These are phyloP conservation scores for Crithidia sp. DNA, from an alignment of 208 protist genomes.

Conservation along the genomic window DNA sequence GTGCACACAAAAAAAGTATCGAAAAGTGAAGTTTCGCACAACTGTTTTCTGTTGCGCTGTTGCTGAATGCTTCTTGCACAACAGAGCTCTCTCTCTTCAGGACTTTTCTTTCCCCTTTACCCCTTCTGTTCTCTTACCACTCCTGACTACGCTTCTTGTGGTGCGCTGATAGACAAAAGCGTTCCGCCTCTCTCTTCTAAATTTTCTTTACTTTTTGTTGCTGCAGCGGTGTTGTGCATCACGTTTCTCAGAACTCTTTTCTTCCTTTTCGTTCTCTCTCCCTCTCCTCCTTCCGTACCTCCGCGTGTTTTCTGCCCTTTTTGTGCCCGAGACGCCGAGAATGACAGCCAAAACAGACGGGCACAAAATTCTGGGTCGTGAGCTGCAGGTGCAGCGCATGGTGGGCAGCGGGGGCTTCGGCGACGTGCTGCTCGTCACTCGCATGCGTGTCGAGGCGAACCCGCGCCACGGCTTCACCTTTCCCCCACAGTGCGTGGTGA, in stretches of 20 bases:
- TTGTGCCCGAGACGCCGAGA: background rate
- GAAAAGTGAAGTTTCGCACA: too few relatives aligned
- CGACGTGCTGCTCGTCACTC: slow-evolving; percentile 52
- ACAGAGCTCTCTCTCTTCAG: background rate
- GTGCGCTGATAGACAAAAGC: background rate
- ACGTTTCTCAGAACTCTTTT: background rate
- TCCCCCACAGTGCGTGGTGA: slow-evolving; percentile 69
- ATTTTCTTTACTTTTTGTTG: background rate
- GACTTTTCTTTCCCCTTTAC: background rate
- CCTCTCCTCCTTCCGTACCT: slow-evolving; percentile 7
- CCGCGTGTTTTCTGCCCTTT: slow-evolving; percentile 7
- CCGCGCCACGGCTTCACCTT: slow-evolving; percentile 41
- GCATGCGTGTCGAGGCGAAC: slow-evolving; percentile 11
- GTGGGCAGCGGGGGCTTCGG: slow-evolving; percentile 68
- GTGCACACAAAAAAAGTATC: too few relatives aligned
- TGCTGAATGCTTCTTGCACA: too few relatives aligned
- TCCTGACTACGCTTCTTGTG: background rate
- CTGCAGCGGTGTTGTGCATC: background rate
- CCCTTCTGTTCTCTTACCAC: too few relatives aligned
- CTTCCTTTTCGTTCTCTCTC: slow-evolving; percentile 6
- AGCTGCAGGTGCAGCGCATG: slow-evolving; percentile 55
- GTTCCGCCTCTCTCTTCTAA: background rate
- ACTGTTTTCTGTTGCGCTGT: too few relatives aligned
- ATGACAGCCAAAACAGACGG: slow-evolving; percentile 18
- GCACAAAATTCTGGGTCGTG: slow-evolving; percentile 55